These are phyloP conservation scores for Pharus latifolius DNA, from an alignment of 176 grass and related monocot genomes.

Conservation along the genomic window DNA sequence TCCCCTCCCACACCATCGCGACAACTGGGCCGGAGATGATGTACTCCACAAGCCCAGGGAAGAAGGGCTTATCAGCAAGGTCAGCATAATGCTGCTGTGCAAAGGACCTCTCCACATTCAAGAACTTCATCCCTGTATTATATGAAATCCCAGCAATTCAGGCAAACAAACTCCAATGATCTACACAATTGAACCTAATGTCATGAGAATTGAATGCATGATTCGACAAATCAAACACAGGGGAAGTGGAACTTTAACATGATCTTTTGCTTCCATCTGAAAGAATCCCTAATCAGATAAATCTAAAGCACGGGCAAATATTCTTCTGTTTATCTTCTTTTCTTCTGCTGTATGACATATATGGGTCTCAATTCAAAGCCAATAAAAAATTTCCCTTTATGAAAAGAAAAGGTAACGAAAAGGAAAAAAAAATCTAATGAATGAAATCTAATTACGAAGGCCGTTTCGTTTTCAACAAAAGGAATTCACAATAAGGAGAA, in stretches of 20 bases:
- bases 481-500: background rate
- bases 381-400: background rate
- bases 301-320: background rate
- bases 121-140: constrained; percentile 48
- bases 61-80: constrained; percentile 60
- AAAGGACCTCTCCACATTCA: constrained; percentile 66
- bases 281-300: background rate
- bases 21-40: constrained; percentile 76
- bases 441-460: background rate
- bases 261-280: background rate
- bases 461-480: background rate
- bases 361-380: background rate
- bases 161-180: background rate
- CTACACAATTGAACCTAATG: background rate
- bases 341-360: background rate
- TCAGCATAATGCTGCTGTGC: constrained; percentile 80
- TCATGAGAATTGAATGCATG: background rate
- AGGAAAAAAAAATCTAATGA: background rate
- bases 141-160: background rate
- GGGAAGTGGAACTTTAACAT: background rate
- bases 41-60: constrained; percentile 56
- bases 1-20: constrained; percentile 74
- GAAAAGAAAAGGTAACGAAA: no score
- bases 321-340: background rate
- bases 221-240: background rate